phyloP scores from a whole-genome alignment of 345 rosid genomes.

The Eucalyptus microcorys region DNA sequence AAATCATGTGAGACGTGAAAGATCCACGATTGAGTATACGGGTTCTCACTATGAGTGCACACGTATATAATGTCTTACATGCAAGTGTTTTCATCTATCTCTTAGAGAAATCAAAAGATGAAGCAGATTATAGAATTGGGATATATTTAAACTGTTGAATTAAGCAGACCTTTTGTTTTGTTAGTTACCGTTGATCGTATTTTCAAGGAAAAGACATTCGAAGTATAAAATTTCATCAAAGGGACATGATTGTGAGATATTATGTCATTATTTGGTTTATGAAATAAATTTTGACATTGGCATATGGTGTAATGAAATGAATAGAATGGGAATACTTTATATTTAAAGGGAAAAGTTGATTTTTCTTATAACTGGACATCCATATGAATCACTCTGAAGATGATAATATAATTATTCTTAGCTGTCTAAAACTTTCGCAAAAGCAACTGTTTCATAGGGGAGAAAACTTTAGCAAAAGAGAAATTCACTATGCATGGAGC shows the following conservation, averaged over 20 bases:
- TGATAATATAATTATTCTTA: neutral
- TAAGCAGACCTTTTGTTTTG: neutral
- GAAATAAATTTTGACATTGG: neutral
- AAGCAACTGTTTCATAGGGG: neutral
- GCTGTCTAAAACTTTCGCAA: neutral
- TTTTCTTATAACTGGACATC: neutral
- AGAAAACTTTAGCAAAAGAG: neutral
- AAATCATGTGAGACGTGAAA: neutral
- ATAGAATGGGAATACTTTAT: neutral
- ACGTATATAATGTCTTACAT: neutral
- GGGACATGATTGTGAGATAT: neutral
- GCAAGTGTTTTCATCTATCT: neutral
- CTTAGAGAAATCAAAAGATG: neutral
- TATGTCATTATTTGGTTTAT: neutral
- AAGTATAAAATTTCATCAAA: neutral
- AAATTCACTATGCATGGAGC: neutral
- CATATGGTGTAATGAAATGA: neutral
- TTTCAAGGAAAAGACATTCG: neutral
- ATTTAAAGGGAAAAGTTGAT: neutral
- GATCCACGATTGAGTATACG: neutral
- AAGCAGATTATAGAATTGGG: neutral
- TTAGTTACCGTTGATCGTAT: neutral
- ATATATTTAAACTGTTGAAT: neutral
- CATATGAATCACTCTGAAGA: neutral
- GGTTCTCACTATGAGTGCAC: neutral